Evolutionary conservation across 2,329 filamentous ascomycete species (phyloP), one percentile per base, ranked within the genome.

Genomic region (Metarhizium robertsii): DNA sequence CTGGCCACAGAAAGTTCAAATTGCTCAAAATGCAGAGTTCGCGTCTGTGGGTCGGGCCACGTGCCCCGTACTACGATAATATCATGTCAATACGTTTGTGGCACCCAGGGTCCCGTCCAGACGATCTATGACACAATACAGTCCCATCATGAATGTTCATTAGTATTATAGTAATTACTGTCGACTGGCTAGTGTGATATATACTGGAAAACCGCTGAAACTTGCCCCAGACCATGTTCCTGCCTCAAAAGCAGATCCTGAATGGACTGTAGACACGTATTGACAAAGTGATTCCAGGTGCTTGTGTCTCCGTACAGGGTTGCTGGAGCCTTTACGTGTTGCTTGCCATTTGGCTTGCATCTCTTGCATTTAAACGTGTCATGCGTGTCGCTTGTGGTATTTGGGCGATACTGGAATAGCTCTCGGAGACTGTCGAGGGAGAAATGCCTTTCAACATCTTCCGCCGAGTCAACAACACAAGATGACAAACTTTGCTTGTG

Each of bases 321-420:
- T 1, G 94, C 94, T 4, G 88, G 88, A 1, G 92, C 90, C 70
- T 96, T 97, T 66, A 96, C 82, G 60, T 81, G 83, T 71, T 99
- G 94, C 58, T 80, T 86, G 0, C 92, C 92, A 64, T 95, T 90
- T 1, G 89, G 86, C 65, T 87, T 88, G 71, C 94, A 99, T 45
- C 94, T 79, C 75, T 96, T 96, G 71, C 94, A 99, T 74, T 96
- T 97, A 79, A 99, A 97, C 0, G 92, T 97, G 66, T 97, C 94
- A 69, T 99, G 94, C 0, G 94, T 99, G 66, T 99, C 95, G 64
- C 90, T 95, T 16, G 78, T 86, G 0, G 94, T 99, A 50, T 86
- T 83, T 0, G 85, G 80, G 53, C 90, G 85, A 72, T 95, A 97
- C 72, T 96, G 90, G 76, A 99, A 99, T 32, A 99, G 77, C 70